phyloP scores from a whole-genome alignment of 139 green algal species.

The Tetradesmus obliquus region DNA sequence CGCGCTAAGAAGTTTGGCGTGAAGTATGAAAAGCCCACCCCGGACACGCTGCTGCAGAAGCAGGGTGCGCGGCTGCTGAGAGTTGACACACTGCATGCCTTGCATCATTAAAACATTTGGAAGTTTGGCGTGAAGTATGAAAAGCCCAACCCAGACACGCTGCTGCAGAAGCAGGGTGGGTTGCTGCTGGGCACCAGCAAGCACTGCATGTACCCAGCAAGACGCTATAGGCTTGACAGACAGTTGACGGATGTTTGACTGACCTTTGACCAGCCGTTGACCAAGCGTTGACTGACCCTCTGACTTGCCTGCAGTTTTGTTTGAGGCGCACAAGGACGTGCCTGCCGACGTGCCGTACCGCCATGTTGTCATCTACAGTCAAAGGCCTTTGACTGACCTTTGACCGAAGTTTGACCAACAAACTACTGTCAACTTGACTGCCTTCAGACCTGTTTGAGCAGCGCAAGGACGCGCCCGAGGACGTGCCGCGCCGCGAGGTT shows the following conservation, averaged over 20 bases:
- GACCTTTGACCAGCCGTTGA: too few species aligned
- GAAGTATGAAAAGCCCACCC: conserved; percentile 64
- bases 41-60: conserved; percentile 71
- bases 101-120: not conserved
- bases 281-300: too few species aligned
- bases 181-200: too few species aligned
- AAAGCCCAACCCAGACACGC: conserved; percentile 60
- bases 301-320: conserved; percentile 46
- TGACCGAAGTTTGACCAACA: too few species aligned
- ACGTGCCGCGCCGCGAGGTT: conserved; percentile 52
- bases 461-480: conserved; percentile 58
- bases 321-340: conserved; percentile 70
- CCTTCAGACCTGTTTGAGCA: conserved; percentile 66
- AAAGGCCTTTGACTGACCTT: too few species aligned
- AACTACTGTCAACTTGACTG: too few species aligned
- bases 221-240: too few species aligned
- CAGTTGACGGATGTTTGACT: too few species aligned
- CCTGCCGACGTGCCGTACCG: conserved; percentile 40
- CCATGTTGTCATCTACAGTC: conserved; percentile 69
- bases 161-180: conserved; percentile 62
- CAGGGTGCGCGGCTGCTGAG: conserved; percentile 54
- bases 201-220: too few species aligned
- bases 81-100: not conserved
- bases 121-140: conserved; percentile 77
- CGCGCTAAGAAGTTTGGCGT: conserved; percentile 78